phyloP scores from a whole-genome alignment of 2,329 filamentous ascomycete species.

The Claviceps monticola region DNA sequence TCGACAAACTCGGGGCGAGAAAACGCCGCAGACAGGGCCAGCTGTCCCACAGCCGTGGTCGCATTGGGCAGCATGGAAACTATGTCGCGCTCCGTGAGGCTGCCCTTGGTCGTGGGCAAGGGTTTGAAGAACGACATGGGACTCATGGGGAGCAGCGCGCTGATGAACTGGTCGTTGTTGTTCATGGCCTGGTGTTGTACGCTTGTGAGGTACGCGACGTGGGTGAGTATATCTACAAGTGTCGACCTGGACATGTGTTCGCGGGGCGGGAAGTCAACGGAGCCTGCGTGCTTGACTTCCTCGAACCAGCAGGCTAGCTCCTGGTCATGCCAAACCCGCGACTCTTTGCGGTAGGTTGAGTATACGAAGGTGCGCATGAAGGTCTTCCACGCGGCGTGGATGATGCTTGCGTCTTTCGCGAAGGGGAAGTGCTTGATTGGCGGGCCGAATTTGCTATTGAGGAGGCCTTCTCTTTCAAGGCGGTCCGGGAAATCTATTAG shows the following conservation, averaged over 20 bases:
- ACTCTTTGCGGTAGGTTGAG: slow-evolving; percentile 26
- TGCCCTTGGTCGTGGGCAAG: slow-evolving; percentile 24
- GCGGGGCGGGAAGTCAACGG: slow-evolving; percentile 26
- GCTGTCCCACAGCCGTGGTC: slow-evolving; percentile 20
- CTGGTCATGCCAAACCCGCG: slow-evolving; percentile 19
- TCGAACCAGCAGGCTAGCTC: slow-evolving; percentile 31
- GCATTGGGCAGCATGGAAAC: slow-evolving; percentile 21
- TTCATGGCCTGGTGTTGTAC: slow-evolving; percentile 27
- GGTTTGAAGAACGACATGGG: slow-evolving; percentile 26
- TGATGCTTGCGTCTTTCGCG: slow-evolving; percentile 25
- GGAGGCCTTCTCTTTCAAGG: slow-evolving; percentile 25
- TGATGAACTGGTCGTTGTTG: slow-evolving; percentile 24
- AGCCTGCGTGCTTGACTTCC: slow-evolving; percentile 24
- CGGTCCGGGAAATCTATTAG: slow-evolving; percentile 25
- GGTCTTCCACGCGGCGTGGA: slow-evolving; percentile 20
- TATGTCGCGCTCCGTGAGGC: slow-evolving; percentile 15
- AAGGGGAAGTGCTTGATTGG: slow-evolving; percentile 28
- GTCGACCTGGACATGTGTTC: slow-evolving; percentile 9
- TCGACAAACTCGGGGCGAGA: slow-evolving; percentile 24
- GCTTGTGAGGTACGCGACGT: slow-evolving; percentile 15
- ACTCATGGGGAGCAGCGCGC: slow-evolving; percentile 26
- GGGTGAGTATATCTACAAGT: slow-evolving; percentile 28
- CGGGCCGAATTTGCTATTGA: slow-evolving; percentile 21
- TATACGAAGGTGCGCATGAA: slow-evolving; percentile 29
- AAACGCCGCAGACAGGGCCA: slow-evolving; percentile 24